phyloP scores from a whole-genome alignment of 2,329 filamentous ascomycete genomes.

The Onygenales sp. region DNA sequence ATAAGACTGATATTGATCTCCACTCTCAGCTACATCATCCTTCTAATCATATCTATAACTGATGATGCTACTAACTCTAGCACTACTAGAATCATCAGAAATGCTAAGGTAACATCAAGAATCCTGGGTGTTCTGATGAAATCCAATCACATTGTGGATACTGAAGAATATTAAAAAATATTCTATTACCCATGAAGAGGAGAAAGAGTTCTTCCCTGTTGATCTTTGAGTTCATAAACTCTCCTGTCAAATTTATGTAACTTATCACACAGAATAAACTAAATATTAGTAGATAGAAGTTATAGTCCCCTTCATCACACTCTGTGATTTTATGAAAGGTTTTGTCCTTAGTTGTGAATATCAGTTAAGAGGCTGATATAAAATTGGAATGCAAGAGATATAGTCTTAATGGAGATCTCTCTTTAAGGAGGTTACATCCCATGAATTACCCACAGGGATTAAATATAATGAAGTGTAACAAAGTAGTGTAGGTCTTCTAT shows the following conservation, averaged over 20 bases:
- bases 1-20: conserved; percentile 34
- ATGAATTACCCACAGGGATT: too few species aligned
- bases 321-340: too few species aligned
- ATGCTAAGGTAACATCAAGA: conserved; percentile 46
- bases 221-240: conserved; percentile 40
- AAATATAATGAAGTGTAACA: too few species aligned
- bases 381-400: too few species aligned
- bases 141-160: conserved; percentile 58
- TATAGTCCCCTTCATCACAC: background rate
- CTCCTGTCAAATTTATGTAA: conserved; percentile 51
- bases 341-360: too few species aligned
- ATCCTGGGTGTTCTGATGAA: conserved; percentile 77
- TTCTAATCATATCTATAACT: conserved; percentile 70
- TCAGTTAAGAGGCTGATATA: too few species aligned
- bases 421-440: too few species aligned
- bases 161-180: conserved; percentile 41
- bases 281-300: conserved; percentile 13
- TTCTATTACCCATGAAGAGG: conserved; percentile 37
- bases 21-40: conserved; percentile 60
- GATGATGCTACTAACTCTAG: conserved; percentile 67
- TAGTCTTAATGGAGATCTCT: too few species aligned
- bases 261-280: conserved; percentile 50
- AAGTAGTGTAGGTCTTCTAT: too few species aligned
- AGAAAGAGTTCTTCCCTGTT: conserved; percentile 41
- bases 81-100: conserved; percentile 55